Base-by-base conservation (phyloP, 345 rosid genomes). In the Linum lewisii region DNA sequence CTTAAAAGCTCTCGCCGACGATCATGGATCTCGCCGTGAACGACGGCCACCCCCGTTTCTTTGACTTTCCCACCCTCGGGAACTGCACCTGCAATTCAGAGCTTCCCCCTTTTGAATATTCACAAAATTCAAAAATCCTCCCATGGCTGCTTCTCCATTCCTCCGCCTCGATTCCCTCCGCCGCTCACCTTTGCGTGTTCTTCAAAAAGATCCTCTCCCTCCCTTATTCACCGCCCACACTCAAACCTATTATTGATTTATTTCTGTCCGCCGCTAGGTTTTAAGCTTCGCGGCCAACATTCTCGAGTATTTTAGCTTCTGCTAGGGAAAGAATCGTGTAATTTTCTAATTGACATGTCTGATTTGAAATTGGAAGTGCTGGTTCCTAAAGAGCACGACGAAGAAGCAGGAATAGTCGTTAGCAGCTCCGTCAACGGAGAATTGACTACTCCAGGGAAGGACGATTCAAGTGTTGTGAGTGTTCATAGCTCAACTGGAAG, bases 111-210 rank as follows among this genome's bases (percentile, higher is more conserved):
- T 16, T 16, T 16, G 3, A 42, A 42, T 42, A 42, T 42, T 42
- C 47, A 42, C 34, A n/a, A n/a, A n/a, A 29, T 29, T 29, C 34
- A 29, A 29, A 42, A n/a, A n/a, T n/a, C 13, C 47, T 42, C 47
- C 7, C 47, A 42, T 42, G 47, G 47, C 18, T 16, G 47, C 1
- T 34, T 42, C 18, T 16, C 47, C 18, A 11, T 42, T 42, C 47
- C 18, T 42, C 14, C 14, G 15, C 47, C 47, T 42, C 47, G 9
- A 42, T 11, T 42, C 70, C 70, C 67, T 55, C 37, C 66, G 54
- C 7, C 67, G 60, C 24, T 22, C 32, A 57, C 68, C 80, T 75
- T 87, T 81, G 82, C 85, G 83, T 84, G 77, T 61, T 47, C 21
- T 68, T 58, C 54, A 71, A 81, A 78, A 78, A 73, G 72, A 21